phyloP scores from a whole-genome alignment of 352 stramenopile species.

The Pythium dissotocum region DNA sequence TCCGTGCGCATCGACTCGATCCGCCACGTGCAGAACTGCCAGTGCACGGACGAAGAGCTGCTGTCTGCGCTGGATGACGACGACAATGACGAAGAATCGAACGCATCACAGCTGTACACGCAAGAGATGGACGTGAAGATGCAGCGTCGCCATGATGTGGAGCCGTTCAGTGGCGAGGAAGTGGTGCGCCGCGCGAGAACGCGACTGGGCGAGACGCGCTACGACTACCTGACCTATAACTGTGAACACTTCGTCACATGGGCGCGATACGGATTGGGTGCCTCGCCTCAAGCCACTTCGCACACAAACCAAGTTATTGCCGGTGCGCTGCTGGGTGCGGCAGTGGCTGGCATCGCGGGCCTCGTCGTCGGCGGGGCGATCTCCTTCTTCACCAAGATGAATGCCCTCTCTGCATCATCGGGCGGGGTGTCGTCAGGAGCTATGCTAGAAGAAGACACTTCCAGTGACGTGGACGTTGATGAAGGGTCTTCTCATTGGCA shows the following conservation, averaged over 20 bases:
- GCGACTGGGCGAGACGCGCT: conserved; percentile 52
- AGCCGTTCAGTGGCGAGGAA: conserved; percentile 43
- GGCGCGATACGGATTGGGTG: conserved; percentile 55
- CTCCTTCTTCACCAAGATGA: conserved; percentile 63
- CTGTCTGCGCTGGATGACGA: conserved; percentile 4
- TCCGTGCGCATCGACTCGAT: conserved; percentile 65
- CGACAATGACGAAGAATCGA: conserved; percentile 9
- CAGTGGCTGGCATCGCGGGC: conserved; percentile 56
- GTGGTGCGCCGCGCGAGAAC: conserved; percentile 46
- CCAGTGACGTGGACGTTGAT: conserved; percentile 21
- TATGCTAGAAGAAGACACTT: conserved; percentile 7
- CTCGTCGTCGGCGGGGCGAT: conserved; percentile 60
- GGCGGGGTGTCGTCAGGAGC: conserved; percentile 18
- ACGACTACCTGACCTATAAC: conserved; percentile 59
- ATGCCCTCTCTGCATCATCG: conserved; percentile 49
- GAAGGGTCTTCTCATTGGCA: conserved; percentile 10
- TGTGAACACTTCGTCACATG: conserved; percentile 83
- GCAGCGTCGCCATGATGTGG: conserved; percentile 39
- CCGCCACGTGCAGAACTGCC: conserved; percentile 37
- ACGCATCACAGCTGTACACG: conserved; percentile 42
- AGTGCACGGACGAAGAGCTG: conserved; percentile 15
- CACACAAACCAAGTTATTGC: conserved; percentile 65
- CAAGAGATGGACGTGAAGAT: conserved; percentile 54
- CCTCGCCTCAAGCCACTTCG: conserved; percentile 57
- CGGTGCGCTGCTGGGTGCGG: conserved; percentile 57